A percentile compares a stretch with the other conserved stretches of the same genome.
phyloP scores from a whole-genome alignment of 2,329 filamentous ascomycete genomes.

The Botrytis sinoallii region DNA sequence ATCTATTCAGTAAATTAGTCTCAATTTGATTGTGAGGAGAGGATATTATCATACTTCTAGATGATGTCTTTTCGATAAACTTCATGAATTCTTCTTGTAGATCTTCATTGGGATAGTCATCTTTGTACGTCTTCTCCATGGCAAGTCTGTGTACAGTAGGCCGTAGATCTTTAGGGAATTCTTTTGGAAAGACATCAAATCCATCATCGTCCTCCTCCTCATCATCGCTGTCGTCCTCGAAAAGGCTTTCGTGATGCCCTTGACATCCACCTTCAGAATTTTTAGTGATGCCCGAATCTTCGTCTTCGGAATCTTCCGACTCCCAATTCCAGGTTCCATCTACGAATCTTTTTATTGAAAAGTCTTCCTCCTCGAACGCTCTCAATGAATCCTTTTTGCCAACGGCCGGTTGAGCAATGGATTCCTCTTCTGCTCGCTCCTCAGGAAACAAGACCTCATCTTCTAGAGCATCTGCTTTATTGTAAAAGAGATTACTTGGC shows the following conservation, averaged over 20 bases:
- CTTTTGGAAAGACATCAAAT: neutral
- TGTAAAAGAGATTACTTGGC: constrained; percentile 38
- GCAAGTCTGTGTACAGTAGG: constrained; percentile 9
- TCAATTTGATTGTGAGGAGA: neutral
- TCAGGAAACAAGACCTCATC: constrained; percentile 43
- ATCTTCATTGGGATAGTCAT: neutral
- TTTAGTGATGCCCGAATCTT: neutral
- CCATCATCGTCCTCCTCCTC: constrained; percentile 6
- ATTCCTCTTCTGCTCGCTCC: constrained; percentile 27
- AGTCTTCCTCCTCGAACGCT: constrained; percentile 21
- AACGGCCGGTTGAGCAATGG: constrained; percentile 5
- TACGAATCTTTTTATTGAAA: constrained; percentile 22
- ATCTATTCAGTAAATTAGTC: constrained; percentile 11
- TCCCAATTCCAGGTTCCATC: constrained; percentile 21
- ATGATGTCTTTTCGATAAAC: constrained; percentile 39
- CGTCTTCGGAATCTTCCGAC: constrained; percentile 12
- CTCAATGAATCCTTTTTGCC: constrained; percentile 20
- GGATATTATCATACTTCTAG: constrained; percentile 28
- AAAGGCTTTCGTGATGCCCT: too few species aligned
- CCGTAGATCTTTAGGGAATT: neutral
- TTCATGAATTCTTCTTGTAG: constrained; percentile 33
- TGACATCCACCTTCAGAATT: neutral
- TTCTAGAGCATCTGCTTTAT: constrained; percentile 42
- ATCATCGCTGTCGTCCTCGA: neutral
- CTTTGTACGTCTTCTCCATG: neutral